These are phyloP conservation scores for Pueraria montana DNA, from an alignment of 306 rosid species.

Conservation along the genomic window DNA sequence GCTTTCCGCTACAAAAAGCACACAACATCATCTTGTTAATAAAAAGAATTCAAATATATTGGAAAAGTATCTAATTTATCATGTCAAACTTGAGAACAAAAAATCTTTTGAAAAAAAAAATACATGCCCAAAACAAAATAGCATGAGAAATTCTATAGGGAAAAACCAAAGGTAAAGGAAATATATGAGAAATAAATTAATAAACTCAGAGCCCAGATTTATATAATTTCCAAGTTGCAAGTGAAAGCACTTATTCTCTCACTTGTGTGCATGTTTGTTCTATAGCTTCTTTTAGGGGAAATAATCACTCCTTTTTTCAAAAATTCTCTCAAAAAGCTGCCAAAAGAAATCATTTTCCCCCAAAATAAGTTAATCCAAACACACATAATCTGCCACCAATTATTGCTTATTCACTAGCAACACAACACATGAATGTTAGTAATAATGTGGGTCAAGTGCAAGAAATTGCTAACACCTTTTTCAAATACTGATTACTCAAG, in stretches of 20 bases:
- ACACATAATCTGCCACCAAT: conserved; percentile 4
- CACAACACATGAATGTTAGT: conserved; percentile 26
- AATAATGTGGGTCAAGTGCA: background rate
- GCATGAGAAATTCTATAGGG: background rate
- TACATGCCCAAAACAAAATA: conserved; percentile 23
- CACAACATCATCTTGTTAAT: conserved; percentile 29
- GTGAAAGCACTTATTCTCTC: conserved; percentile 8
- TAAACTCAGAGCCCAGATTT: background rate
- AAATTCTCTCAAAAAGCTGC: background rate
- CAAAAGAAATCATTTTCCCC: background rate
- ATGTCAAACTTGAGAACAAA: conserved; percentile 34
- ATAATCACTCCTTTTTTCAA: background rate
- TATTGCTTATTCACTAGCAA: conserved; percentile 7
- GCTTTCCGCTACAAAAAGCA: conserved; percentile 75
- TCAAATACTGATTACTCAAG: too few species aligned
- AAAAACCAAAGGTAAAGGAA: background rate
- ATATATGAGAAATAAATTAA: background rate
- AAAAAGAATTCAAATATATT: conserved; percentile 26
- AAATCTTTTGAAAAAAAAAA: background rate
- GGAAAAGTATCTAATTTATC: conserved; percentile 21
- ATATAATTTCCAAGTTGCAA: conserved; percentile 6
- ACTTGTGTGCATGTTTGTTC: background rate
- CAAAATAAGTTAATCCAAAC: background rate
- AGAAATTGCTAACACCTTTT: too few species aligned
- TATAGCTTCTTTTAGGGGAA: background rate